phyloP scores from a whole-genome alignment of 345 rosid genomes.

The Gossypium bickii region DNA sequence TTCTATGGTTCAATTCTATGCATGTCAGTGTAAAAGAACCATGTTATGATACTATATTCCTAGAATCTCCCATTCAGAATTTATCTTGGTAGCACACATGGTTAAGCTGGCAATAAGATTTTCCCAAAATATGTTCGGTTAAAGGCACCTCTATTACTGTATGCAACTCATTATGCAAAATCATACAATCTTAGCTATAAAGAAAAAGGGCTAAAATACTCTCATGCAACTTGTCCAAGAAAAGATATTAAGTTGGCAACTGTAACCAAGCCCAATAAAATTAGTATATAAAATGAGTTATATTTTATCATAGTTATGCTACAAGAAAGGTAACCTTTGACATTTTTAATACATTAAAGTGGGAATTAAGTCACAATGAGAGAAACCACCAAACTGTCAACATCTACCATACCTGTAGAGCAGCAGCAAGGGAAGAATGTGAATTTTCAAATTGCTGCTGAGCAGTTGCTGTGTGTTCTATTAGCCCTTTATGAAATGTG shows the following conservation, averaged over 20 bases:
- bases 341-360: neutral
- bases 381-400: neutral
- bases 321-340: neutral
- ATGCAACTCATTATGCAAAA: neutral
- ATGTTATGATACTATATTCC: neutral
- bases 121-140: neutral
- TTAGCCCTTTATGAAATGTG: constrained; percentile 54
- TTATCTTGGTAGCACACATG: constrained; percentile 3
- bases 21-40: neutral
- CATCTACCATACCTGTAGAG: constrained; percentile 47
- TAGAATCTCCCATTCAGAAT: neutral
- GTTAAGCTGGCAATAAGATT: neutral
- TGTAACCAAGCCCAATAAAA: neutral
- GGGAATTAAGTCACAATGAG: neutral
- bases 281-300: neutral
- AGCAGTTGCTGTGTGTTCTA: constrained; percentile 46
- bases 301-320: neutral
- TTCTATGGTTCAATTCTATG: neutral
- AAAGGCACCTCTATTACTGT: neutral
- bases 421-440: constrained; percentile 51
- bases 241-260: neutral
- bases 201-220: neutral
- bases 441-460: constrained; percentile 66
- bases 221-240: neutral
- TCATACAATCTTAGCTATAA: neutral